Conservation (phyloP, 305 asterid species). For the Solanum aculeatissimum region DNA sequence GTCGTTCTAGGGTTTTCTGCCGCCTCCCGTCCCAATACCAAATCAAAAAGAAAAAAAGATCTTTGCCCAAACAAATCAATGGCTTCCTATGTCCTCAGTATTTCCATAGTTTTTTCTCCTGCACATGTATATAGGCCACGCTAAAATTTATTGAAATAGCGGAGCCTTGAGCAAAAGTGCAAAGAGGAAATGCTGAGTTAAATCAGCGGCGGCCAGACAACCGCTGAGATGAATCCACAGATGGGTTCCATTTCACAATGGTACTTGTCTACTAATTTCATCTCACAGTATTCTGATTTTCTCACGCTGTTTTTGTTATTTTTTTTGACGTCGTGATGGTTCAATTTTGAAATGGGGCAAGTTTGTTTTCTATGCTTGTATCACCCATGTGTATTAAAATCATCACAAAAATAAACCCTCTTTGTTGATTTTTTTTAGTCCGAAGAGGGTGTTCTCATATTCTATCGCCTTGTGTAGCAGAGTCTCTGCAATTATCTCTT, state of each 20-base stretch:
- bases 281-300: constrained; percentile 19
- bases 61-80: no score
- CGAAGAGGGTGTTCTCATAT: not conserved
- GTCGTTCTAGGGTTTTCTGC: not conserved
- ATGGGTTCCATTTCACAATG: constrained; percentile 14
- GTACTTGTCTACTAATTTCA: constrained; percentile 62
- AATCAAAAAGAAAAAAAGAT: not conserved
- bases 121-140: constrained; percentile 12
- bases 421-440: not conserved
- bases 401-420: not conserved
- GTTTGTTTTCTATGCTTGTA: not conserved
- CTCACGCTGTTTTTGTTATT: not conserved
- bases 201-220: constrained; percentile 91
- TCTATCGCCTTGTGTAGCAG: not conserved
- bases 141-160: constrained; percentile 11
- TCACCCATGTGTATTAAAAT: not conserved
- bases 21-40: not conserved
- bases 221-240: constrained; percentile 90
- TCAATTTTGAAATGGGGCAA: not conserved
- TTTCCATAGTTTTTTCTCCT: not conserved
- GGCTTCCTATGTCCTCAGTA: not conserved
- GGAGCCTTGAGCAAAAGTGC: constrained; percentile 33
- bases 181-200: constrained; percentile 39
- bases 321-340: not conserved
- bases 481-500: not conserved